These are phyloP conservation scores for Endothia cerciana DNA, from an alignment of 2,329 filamentous ascomycete genomes.

Conservation along the genomic window DNA sequence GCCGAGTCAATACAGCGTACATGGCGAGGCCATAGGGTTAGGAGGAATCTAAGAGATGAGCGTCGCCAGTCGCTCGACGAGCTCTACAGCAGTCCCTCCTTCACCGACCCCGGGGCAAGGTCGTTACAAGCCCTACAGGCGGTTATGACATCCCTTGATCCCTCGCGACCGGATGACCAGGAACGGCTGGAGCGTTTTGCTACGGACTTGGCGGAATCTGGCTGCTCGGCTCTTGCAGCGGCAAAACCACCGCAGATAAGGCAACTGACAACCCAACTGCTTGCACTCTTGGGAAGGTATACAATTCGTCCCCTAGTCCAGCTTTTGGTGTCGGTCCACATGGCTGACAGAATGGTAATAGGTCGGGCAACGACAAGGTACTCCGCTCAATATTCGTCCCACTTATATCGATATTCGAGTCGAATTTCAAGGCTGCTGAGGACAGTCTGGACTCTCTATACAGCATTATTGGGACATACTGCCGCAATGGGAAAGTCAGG, in stretches of 20 bases:
- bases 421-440: conserved; percentile 26
- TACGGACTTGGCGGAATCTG: conserved; percentile 45
- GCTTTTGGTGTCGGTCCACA: not conserved
- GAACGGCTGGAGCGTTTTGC: conserved; percentile 51
- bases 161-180: conserved; percentile 50
- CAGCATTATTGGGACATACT: conserved; percentile 29
- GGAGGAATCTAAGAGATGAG: conserved; percentile 59
- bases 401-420: conserved; percentile 24
- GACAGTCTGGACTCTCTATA: conserved; percentile 32
- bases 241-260: conserved; percentile 38
- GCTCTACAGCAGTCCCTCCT: conserved; percentile 49
- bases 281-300: conserved; percentile 41
- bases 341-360: conserved; percentile 18
- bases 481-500: conserved; percentile 19
- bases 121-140: conserved; percentile 49
- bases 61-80: conserved; percentile 68
- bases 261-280: conserved; percentile 43
- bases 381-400: conserved; percentile 27
- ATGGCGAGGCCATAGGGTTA: conserved; percentile 78
- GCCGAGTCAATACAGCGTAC: conserved; percentile 73
- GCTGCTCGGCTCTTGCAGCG: conserved; percentile 41
- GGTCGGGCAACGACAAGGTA: conserved; percentile 13
- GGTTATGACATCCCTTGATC: conserved; percentile 55
- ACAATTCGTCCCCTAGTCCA: not conserved
- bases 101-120: conserved; percentile 41